Percentiles rank a stretch among this genome's conserved stretches.
Conservation (phyloP, 2,329 filamentous ascomycete species). For the Purpureocillium lavendulum region DNA sequence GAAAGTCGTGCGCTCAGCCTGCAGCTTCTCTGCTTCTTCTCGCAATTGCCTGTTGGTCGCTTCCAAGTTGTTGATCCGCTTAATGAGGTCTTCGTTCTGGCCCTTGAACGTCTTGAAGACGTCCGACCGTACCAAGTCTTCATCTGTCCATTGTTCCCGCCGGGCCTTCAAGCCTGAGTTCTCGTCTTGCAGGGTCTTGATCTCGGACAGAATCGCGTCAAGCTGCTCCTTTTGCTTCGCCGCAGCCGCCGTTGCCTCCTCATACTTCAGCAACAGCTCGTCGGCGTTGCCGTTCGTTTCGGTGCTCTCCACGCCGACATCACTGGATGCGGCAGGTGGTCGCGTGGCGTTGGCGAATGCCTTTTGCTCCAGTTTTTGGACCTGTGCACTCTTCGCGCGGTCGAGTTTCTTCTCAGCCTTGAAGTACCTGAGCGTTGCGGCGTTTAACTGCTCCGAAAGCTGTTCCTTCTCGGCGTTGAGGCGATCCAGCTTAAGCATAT, state of each 20-base stretch:
- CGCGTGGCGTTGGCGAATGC: constrained; percentile 62
- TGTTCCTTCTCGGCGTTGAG: constrained; percentile 73
- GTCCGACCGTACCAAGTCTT: constrained; percentile 88
- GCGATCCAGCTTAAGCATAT: constrained; percentile 67
- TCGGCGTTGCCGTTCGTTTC: constrained; percentile 48
- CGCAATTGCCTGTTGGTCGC: constrained; percentile 77
- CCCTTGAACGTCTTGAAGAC: constrained; percentile 86
- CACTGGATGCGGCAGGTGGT: constrained; percentile 25
- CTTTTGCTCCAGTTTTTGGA: constrained; percentile 87
- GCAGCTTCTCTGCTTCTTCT: constrained; percentile 77
- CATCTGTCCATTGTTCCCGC: constrained; percentile 70
- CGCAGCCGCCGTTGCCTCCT: constrained; percentile 67
- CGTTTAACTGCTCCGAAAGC: constrained; percentile 78
- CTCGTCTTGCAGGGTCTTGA: constrained; percentile 66
- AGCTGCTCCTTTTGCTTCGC: constrained; percentile 85
- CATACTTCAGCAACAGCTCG: constrained; percentile 67
- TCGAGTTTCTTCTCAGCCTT: constrained; percentile 94
- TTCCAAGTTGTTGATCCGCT: constrained; percentile 84
- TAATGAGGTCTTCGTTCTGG: constrained; percentile 88
- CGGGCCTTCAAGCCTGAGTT: constrained; percentile 64
- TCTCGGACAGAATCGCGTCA: constrained; percentile 69
- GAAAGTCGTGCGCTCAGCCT: constrained; percentile 77
- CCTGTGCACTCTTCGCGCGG: constrained; percentile 76
- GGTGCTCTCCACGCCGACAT: constrained; percentile 41
- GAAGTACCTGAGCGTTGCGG: constrained; percentile 83